Evolutionary conservation across 768 basidiomycete species (phyloP), one percentile per base, ranked within the genome.

Genomic region (Gelatoporia subvermispora): DNA sequence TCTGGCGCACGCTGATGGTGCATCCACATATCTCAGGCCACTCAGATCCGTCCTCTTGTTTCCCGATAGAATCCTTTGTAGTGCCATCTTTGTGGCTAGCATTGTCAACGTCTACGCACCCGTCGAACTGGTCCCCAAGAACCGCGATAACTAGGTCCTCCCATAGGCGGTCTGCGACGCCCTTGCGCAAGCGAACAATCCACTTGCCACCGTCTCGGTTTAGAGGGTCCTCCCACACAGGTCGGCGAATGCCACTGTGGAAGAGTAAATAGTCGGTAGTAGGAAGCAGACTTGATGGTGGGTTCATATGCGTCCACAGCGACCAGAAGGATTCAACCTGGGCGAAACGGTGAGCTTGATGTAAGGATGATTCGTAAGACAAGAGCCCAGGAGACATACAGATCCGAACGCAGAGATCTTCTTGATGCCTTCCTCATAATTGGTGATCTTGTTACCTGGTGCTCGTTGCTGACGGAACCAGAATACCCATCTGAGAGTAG

Each of bases 301-400:
- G 82, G 4, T 84, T 76, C 22, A 98, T 78, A 65, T 97, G 95
- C 3, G 93, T 93, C 76, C 90, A 88, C 50, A 98, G 72, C 20
- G 92, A 86, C 85, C 94, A 95, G 67, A 93, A 96, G 34, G 92
- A 94, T 70, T 97, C 95, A 45, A 92, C 88, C 85, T 93, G 60
- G 2, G 22, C 7, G 21, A 23, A 11, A 20, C 8, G 40, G 24
- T 20, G 9, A 20, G 24, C 37, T 11, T 21, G 39, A 4, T 1
- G 15, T 10, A 11, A 16, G 35, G 41, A 25, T 21, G 24, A 15
- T 7, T 4, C 44, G 40, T 20, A 34, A 42, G 48, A 40, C 10
- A 39, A 44, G 13, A 28, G 37, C 3, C 11, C 5, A 16, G 47
- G 34, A 44, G 45, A 31, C 83, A 45, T 52, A 91, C 88, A 4